phyloP scores from a whole-genome alignment of 2,329 filamentous ascomycete genomes.

The Niveomyces coronatus region DNA sequence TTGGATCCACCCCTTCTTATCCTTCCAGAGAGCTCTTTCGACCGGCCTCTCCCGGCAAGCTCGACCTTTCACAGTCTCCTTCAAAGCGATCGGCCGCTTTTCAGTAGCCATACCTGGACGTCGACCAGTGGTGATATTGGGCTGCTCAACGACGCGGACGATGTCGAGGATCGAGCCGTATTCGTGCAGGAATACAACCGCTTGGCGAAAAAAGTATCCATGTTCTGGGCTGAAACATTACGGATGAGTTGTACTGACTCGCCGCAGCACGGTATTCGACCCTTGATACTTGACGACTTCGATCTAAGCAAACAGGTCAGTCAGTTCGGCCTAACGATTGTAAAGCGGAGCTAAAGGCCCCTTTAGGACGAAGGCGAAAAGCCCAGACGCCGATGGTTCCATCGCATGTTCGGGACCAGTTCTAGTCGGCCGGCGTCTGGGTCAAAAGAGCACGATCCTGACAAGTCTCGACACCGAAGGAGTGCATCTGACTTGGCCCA shows the following conservation, averaged over 20 bases:
- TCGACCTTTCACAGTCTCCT: constrained; percentile 4
- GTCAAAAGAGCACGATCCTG: constrained; percentile 8
- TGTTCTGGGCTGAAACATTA: too few relatives aligned
- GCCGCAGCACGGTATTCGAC: constrained; percentile 48
- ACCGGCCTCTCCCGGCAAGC: constrained; percentile 1
- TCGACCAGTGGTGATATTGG: constrained; percentile 42
- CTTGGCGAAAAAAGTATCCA: constrained; percentile 47
- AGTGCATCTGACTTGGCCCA: constrained; percentile 47
- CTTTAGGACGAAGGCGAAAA: constrained; percentile 3
- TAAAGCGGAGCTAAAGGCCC: not conserved
- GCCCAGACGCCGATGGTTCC: constrained; percentile 27
- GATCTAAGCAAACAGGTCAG: constrained; percentile 23
- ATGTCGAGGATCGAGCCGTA: constrained; percentile 34
- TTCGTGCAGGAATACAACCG: constrained; percentile 51
- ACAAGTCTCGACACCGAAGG: constrained; percentile 30
- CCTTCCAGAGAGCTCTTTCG: constrained; percentile 2
- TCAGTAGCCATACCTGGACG: constrained; percentile 46
- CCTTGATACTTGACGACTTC: constrained; percentile 27
- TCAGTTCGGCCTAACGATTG: constrained; percentile 4
- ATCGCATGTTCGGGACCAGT: constrained; percentile 24
- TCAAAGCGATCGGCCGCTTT: constrained; percentile 4
- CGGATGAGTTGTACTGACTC: too few relatives aligned
- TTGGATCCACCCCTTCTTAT: constrained; percentile 4
- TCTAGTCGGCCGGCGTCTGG: constrained; percentile 12
- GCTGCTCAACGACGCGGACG: constrained; percentile 37